These are phyloP conservation scores for Quercus parvula DNA, from an alignment of 306 rosid genomes.

Conservation along the genomic window DNA sequence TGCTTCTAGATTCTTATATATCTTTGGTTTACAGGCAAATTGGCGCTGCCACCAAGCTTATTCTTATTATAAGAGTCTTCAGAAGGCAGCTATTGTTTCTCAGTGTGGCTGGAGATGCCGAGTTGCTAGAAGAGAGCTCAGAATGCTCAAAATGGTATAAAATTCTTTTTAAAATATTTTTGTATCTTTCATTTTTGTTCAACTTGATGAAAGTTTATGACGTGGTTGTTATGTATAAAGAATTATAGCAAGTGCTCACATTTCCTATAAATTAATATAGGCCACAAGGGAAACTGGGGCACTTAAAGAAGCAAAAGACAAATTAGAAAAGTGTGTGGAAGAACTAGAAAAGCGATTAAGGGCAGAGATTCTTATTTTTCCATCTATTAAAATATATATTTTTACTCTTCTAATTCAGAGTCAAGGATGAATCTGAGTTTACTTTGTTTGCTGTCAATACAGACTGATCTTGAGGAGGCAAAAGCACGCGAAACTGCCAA, in stretches of 20 bases:
- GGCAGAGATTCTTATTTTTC: conserved; percentile 38
- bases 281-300: conserved; percentile 99
- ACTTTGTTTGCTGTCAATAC: background rate
- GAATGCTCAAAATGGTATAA: conserved; percentile 88
- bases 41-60: conserved; percentile 62
- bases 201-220: too few relatives aligned
- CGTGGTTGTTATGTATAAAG: background rate
- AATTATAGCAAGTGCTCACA: conserved; percentile 16
- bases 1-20: background rate
- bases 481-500: conserved; percentile 78
- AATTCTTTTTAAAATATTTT: background rate
- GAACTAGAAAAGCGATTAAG: conserved; percentile 97
- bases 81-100: conserved; percentile 71
- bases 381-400: too few relatives aligned
- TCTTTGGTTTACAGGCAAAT: conserved; percentile 55
- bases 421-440: conserved; percentile 3
- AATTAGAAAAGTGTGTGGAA: conserved; percentile 97
- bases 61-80: conserved; percentile 81
- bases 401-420: too few relatives aligned
- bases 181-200: too few relatives aligned
- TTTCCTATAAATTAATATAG: conserved; percentile 41
- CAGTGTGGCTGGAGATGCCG: conserved; percentile 97
- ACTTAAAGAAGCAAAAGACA: conserved; percentile 97
- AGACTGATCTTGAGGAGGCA: conserved; percentile 98
- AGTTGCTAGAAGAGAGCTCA: conserved; percentile 91